A percentile compares a stretch with the other conserved stretches of the same genome.
phyloP scores from a whole-genome alignment of 352 stramenopile genomes.

The Phytopythium aichiense region DNA sequence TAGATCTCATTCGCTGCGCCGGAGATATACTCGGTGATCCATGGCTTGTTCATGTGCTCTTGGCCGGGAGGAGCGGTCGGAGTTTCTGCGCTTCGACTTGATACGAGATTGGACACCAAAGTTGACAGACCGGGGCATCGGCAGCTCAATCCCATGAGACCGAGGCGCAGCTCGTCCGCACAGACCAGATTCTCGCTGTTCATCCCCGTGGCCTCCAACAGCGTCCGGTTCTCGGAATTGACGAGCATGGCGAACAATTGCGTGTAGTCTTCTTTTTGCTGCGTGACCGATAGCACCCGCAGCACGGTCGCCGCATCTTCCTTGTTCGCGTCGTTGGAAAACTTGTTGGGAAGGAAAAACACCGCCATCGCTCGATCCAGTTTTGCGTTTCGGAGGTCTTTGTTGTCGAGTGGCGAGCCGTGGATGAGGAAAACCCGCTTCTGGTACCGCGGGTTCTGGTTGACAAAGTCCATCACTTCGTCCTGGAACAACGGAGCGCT shows the following conservation, averaged over 20 bases:
- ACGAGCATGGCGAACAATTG: conserved; percentile 82
- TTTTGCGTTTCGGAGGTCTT: conserved; percentile 55
- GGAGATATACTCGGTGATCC: conserved; percentile 74
- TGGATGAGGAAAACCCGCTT: conserved; percentile 82
- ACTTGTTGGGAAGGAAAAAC: conserved; percentile 86
- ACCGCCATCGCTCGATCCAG: conserved; percentile 67
- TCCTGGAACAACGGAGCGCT: conserved; percentile 46
- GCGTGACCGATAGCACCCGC: conserved; percentile 69
- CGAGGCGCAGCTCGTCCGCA: conserved; percentile 72
- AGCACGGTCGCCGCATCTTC: conserved; percentile 82
- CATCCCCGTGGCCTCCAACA: conserved; percentile 73
- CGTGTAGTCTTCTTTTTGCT: conserved; percentile 56
- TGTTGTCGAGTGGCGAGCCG: conserved; percentile 52
- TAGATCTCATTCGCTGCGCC: conserved; percentile 84
- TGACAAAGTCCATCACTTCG: conserved; percentile 64
- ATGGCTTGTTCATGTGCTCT: conserved; percentile 28
- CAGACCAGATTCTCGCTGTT: conserved; percentile 73
- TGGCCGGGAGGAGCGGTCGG: conserved; percentile 14
- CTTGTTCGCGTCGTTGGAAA: conserved; percentile 69
- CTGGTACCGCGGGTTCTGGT: conserved; percentile 60
- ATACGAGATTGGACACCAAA: conserved; percentile 82
- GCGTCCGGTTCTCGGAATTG: conserved; percentile 76
- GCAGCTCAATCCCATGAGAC: conserved; percentile 84
- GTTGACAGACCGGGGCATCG: conserved; percentile 78
- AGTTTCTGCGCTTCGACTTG: conserved; percentile 53